Evolutionary conservation across 2,329 filamentous ascomycete genomes (phyloP).

Genomic region (Verticillium dahliae): DNA sequence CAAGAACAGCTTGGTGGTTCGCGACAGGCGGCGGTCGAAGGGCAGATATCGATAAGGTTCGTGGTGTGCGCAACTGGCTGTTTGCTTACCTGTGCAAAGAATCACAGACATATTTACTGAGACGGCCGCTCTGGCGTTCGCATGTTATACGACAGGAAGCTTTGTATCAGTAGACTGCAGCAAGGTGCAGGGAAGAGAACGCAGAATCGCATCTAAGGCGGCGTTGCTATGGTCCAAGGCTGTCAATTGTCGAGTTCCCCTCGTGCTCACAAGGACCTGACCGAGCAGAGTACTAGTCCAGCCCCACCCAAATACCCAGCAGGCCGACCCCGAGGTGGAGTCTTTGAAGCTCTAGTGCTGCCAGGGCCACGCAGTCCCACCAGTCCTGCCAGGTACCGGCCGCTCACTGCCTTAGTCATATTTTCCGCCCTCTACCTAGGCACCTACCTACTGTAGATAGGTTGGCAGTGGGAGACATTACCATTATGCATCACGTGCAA

Average conservation of each 20-base stretch:
- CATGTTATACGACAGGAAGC: constrained; percentile 5
- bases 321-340: too few species aligned
- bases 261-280: not conserved
- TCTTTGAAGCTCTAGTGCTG: too few species aligned
- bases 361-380: too few species aligned
- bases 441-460: not conserved
- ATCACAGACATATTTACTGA: constrained; percentile 48
- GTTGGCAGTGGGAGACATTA: too few species aligned
- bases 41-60: not conserved
- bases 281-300: not conserved
- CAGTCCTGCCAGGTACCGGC: too few species aligned
- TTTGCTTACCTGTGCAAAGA: constrained; percentile 51
- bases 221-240: not conserved
- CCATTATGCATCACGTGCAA: too few species aligned
- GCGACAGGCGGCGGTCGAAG: not conserved
- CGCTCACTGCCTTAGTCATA: too few species aligned
- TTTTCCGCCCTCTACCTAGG: not conserved
- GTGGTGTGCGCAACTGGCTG: not conserved
- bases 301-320: not conserved
- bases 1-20: not conserved
- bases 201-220: not conserved
- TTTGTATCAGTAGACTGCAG: not conserved
- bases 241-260: not conserved
- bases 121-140: constrained; percentile 4
- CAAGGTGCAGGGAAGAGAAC: not conserved